Evolutionary conservation across 1,284 basidiomycete species (phyloP).

Genomic region (Sporisorium sorghi): DNA sequence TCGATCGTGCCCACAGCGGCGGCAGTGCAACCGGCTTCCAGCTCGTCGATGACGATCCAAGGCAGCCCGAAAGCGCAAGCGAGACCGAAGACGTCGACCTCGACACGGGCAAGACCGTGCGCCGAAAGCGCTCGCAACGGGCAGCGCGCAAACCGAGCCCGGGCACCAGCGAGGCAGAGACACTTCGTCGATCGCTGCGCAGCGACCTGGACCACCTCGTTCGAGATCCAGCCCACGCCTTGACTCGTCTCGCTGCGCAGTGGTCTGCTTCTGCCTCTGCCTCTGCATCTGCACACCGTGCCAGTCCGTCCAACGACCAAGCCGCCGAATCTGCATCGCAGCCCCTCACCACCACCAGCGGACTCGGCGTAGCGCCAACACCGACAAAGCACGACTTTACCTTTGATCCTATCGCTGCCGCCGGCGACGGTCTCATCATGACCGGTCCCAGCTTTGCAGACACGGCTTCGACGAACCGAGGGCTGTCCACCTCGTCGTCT

Average conservation of each 20-base stretch:
- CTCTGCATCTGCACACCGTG: conserved; percentile 3
- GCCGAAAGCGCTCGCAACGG: conserved; percentile 17
- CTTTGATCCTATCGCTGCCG: conserved; percentile 61
- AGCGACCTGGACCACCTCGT: conserved; percentile 35
- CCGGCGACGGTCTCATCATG: conserved; percentile 61
- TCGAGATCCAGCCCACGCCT: conserved; percentile 44
- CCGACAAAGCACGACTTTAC: conserved; percentile 40
- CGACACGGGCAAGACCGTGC: conserved; percentile 36
- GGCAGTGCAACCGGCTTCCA: conserved; percentile 33
- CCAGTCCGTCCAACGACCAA: conserved; percentile 17
- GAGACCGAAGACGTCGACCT: conserved; percentile 45
- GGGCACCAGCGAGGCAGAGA: conserved; percentile 39
- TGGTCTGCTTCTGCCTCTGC: too few species aligned
- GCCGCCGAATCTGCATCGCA: conserved; percentile 4
- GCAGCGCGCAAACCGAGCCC: conserved; percentile 28
- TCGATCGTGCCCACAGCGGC: conserved; percentile 10
- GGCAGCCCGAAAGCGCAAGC: conserved; percentile 19
- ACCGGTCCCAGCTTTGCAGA: conserved; percentile 47
- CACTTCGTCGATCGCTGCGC: conserved; percentile 30
- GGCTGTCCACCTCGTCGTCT: conserved; percentile 18
- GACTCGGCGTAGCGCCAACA: conserved; percentile 29
- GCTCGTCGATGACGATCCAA: conserved; percentile 32
- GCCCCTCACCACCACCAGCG: conserved; percentile 33
- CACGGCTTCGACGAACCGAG: conserved; percentile 13
- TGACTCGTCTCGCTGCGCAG: conserved; percentile 34